Percentiles rank a stretch among this genome's conserved stretches.
phyloP scores from a whole-genome alignment of 352 stramenopile species.

The Globisporangium uncinulatum region DNA sequence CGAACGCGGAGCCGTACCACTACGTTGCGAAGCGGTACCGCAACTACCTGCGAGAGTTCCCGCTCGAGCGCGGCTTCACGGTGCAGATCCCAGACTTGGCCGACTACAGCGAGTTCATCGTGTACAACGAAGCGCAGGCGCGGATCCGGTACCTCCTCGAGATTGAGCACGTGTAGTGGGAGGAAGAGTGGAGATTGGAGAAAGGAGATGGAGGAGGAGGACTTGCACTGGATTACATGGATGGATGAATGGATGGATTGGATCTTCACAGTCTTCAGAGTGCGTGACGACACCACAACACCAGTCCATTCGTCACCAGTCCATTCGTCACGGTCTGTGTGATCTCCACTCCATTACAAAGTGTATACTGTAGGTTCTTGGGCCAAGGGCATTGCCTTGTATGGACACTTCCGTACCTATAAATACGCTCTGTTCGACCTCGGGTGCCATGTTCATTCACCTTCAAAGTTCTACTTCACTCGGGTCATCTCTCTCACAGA shows the following conservation, averaged over 20 bases:
- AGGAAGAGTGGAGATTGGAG: not conserved
- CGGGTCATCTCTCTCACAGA: not conserved
- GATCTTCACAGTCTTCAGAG: too few relatives aligned
- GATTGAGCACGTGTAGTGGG: conserved; percentile 8
- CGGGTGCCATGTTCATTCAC: too few relatives aligned
- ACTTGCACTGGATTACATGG: not conserved
- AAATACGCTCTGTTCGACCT: too few relatives aligned
- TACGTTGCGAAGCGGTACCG: conserved; percentile 52
- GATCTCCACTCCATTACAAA: too few relatives aligned
- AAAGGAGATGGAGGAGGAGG: not conserved
- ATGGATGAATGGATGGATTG: too few relatives aligned
- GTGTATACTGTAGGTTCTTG: too few relatives aligned
- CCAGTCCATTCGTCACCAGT: too few relatives aligned
- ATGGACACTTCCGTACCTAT: too few relatives aligned
- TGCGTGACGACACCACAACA: too few relatives aligned
- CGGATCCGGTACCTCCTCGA: conserved; percentile 18
- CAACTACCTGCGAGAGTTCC: conserved; percentile 23
- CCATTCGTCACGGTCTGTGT: too few relatives aligned
- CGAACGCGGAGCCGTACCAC: conserved; percentile 14
- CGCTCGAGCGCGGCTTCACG: conserved; percentile 20
- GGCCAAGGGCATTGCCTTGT: too few relatives aligned
- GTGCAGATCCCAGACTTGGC: conserved; percentile 8
- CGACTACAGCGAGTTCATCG: conserved; percentile 19
- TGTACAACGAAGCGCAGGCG: conserved; percentile 19
- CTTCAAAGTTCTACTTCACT: too few relatives aligned